phyloP scores from a whole-genome alignment of 1,139 yeast species.

The Meyerozyma guilliermondii region DNA sequence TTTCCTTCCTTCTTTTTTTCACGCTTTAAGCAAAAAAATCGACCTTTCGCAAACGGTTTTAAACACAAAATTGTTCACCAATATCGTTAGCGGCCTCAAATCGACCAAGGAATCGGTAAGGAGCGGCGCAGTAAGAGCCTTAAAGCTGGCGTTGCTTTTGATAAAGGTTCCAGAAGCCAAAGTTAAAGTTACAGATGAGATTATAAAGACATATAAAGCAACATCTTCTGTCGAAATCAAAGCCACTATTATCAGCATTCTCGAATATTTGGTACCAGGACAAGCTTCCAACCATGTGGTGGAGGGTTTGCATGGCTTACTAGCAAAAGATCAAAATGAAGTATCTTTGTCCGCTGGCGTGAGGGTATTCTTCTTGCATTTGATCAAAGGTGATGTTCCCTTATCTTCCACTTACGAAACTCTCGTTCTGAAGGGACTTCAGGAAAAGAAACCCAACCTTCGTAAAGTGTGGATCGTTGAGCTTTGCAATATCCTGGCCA shows the following conservation, averaged over 20 bases:
- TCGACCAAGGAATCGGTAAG: slow-evolving; percentile 68
- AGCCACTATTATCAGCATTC: slow-evolving; percentile 16
- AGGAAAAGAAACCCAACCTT: slow-evolving; percentile 58
- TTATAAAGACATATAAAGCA: slow-evolving; percentile 53
- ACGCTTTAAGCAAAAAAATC: slow-evolving; percentile 20
- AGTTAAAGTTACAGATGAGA: slow-evolving; percentile 38
- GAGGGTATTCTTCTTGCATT: slow-evolving; percentile 44
- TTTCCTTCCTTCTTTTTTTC: slow-evolving; percentile 47
- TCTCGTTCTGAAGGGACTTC: slow-evolving; percentile 50
- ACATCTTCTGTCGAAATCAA: slow-evolving; percentile 70
- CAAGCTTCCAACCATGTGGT: slow-evolving; percentile 32
- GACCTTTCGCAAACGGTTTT: slow-evolving; percentile 22
- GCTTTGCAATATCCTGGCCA: slow-evolving; percentile 29
- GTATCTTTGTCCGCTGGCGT: slow-evolving; percentile 47
- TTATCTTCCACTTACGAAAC: slow-evolving; percentile 18
- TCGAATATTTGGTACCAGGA: slow-evolving; percentile 5
- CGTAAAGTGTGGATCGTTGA: slow-evolving; percentile 66
- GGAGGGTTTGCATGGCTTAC: slow-evolving; percentile 41
- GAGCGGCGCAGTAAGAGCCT: slow-evolving; percentile 42
- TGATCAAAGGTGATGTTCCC: slow-evolving; percentile 16
- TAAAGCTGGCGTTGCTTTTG: slow-evolving; percentile 23
- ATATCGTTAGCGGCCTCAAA: slow-evolving; percentile 61
- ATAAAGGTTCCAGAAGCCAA: slow-evolving; percentile 12
- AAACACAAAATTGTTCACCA: slow-evolving; percentile 49
- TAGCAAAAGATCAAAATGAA: slow-evolving; percentile 76